A percentile compares a stretch with the other conserved stretches of the same genome.
Conservation (phyloP, 345 rosid species). For the Corchorus capsularis region DNA sequence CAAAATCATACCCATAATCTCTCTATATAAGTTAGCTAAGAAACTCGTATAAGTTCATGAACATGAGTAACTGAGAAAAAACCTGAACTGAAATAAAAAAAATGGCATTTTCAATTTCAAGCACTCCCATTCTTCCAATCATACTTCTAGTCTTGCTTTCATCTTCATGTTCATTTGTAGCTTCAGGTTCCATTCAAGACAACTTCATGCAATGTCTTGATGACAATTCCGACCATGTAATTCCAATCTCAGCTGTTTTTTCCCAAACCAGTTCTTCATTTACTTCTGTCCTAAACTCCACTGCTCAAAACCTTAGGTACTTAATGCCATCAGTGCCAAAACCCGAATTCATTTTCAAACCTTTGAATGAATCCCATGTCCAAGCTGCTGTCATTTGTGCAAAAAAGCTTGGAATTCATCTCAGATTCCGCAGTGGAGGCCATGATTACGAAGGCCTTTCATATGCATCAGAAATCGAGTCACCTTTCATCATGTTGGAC, state of each 20-base stretch:
- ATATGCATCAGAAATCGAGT: constrained; percentile 50
- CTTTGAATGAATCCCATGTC: constrained; percentile 51
- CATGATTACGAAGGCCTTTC: constrained; percentile 74
- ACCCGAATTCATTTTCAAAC: constrained; percentile 63
- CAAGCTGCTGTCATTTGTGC: constrained; percentile 62
- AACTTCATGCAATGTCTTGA: constrained; percentile 46
- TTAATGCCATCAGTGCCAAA: constrained; percentile 45
- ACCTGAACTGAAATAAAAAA: neutral
- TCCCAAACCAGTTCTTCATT: constrained; percentile 39
- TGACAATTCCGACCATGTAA: constrained; percentile 26
- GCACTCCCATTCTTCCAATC: constrained; percentile 12
- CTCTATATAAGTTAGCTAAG: constrained; percentile 15
- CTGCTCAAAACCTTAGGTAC: constrained; percentile 57
- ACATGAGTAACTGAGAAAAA: constrained; percentile 4
- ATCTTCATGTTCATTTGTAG: constrained; percentile 21
- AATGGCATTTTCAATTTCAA: constrained; percentile 36
- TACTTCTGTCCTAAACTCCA: constrained; percentile 38
- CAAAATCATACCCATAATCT: neutral
- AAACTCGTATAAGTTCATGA: neutral
- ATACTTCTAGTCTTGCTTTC: constrained; percentile 34
- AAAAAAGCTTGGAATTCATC: constrained; percentile 43
- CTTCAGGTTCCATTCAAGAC: constrained; percentile 34
- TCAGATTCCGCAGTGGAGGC: constrained; percentile 67
- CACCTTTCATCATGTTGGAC: constrained; percentile 59
- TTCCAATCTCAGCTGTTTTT: constrained; percentile 35